Percentiles rank a stretch among this genome's conserved stretches.
Evolutionary conservation across 2,329 filamentous ascomycete species (phyloP).

Genomic region (Fusarium sp.): DNA sequence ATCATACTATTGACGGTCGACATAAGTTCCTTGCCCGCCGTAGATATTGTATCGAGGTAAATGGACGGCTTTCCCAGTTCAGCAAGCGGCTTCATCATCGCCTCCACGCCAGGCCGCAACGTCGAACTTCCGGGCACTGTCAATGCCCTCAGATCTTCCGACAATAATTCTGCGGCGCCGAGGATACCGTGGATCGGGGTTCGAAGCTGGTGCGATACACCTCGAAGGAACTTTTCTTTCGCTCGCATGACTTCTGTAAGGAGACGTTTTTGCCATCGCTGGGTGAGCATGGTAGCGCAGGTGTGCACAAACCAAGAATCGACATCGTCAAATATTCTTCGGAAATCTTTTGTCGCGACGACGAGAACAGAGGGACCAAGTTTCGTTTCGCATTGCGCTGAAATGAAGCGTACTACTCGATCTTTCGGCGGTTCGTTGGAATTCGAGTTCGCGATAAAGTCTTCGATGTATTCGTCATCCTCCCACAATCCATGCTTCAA

Average conservation of each 20-base stretch:
- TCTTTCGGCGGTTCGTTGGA: conserved; percentile 46
- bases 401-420: conserved; percentile 52
- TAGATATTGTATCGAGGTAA: conserved; percentile 52
- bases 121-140: conserved; percentile 5
- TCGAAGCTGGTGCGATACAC: conserved; percentile 60
- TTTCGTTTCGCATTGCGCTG: conserved; percentile 51
- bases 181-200: conserved; percentile 62
- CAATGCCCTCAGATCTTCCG: conserved; percentile 53
- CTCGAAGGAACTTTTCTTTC: conserved; percentile 59
- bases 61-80: conserved; percentile 10
- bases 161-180: conserved; percentile 52
- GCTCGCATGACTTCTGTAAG: conserved; percentile 56
- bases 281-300: conserved; percentile 53
- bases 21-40: conserved; percentile 56
- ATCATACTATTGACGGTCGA: conserved; percentile 59
- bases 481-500: conserved; percentile 58
- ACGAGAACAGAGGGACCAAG: conserved; percentile 50
- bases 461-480: conserved; percentile 54
- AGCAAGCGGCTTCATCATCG: conserved; percentile 4
- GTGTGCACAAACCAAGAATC: conserved; percentile 59
- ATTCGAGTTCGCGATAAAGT: conserved; percentile 52
- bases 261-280: conserved; percentile 53
- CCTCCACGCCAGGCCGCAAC: not conserved
- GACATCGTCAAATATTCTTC: conserved; percentile 59
- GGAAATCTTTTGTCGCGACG: conserved; percentile 56